These are phyloP conservation scores for Bjerkandera adusta DNA, from an alignment of 1,284 basidiomycete species.

Conservation along the genomic window DNA sequence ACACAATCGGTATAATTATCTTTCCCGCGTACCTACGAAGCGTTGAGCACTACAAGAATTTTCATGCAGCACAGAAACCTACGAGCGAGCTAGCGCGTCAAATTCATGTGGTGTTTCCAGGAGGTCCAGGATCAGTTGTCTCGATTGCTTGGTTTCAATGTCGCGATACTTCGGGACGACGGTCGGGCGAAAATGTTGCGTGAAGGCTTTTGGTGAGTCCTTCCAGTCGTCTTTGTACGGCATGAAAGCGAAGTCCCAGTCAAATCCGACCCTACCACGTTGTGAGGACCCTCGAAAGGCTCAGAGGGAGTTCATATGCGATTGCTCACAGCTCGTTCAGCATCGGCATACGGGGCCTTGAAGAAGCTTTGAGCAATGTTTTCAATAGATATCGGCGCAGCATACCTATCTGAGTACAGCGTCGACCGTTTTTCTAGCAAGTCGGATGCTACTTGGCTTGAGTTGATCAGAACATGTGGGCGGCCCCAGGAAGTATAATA, in stretches of 20 bases:
- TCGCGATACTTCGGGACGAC: background rate
- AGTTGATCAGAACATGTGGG: conserved; percentile 13
- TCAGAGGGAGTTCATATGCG: background rate
- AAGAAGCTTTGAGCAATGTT: background rate
- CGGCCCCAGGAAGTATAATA: conserved; percentile 1
- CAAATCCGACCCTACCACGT: conserved; percentile 3
- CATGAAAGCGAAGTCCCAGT: conserved; percentile 9
- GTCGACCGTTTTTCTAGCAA: conserved; percentile 10
- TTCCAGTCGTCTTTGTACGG: conserved; percentile 6
- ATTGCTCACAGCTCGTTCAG: background rate
- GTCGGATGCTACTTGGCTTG: conserved; percentile 7
- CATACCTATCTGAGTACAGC: conserved; percentile 12
- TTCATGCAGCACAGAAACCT: background rate
- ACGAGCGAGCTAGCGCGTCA: background rate
- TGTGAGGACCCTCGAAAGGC: background rate
- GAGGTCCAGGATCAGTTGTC: background rate
- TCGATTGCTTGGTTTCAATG: background rate
- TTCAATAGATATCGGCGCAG: background rate
- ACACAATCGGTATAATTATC: conserved; percentile 24
- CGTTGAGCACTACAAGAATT: background rate
- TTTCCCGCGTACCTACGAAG: conserved; percentile 18
- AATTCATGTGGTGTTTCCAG: background rate
- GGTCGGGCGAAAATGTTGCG: conserved; percentile 2
- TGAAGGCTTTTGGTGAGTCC: background rate
- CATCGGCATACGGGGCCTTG: conserved; percentile 5